These are phyloP conservation scores for Setaria italica DNA, from an alignment of 202 grass and related monocot genomes.

Conservation along the genomic window DNA sequence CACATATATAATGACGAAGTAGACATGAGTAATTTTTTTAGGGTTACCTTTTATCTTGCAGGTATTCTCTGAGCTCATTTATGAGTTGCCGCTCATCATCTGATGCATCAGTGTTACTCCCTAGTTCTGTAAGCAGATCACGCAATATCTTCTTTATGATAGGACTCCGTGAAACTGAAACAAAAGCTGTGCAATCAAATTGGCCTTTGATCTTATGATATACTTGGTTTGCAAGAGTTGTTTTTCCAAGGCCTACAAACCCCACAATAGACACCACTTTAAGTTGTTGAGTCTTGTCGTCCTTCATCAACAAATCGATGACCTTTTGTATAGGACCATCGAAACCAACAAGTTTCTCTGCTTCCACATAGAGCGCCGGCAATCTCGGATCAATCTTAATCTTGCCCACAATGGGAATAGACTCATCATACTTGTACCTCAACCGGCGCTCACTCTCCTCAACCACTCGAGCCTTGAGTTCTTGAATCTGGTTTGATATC, in stretches of 20 bases:
- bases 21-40: too few species aligned
- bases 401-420: rapidly evolving
- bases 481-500: background rate
- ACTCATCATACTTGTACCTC: background rate
- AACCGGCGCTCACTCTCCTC: background rate
- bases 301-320: background rate
- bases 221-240: slow-evolving; percentile 19
- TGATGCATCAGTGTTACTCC: background rate
- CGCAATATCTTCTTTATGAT: background rate
- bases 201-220: background rate
- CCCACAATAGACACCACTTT: slow-evolving; percentile 3
- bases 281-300: background rate
- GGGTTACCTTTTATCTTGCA: background rate
- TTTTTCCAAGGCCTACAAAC: background rate
- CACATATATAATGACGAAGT: too few species aligned
- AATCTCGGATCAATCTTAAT: background rate
- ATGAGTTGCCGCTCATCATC: slow-evolving; percentile 8
- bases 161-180: background rate
- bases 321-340: background rate
- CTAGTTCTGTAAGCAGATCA: background rate
- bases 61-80: background rate
- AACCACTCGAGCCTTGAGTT: background rate
- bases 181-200: background rate
- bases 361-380: background rate
- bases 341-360: background rate